Base-by-base conservation (phyloP, 1,284 basidiomycete species). In the Tilletia horrida region DNA sequence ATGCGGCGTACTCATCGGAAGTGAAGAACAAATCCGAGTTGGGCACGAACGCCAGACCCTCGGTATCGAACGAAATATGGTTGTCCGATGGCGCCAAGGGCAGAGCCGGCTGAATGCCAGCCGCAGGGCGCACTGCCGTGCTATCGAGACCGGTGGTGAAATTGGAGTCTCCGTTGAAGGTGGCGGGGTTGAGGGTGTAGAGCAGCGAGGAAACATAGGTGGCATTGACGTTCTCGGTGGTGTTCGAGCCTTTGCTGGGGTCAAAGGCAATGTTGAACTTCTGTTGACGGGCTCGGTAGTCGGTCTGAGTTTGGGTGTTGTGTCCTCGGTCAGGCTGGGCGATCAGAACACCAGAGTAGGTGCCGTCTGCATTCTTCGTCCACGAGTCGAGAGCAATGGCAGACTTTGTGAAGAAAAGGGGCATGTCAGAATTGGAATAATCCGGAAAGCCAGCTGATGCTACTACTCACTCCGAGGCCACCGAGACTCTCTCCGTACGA, bases 1-100 rank as follows among this genome's bases (percentile, higher is more conserved):
- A 88, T 3, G 89, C 88, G 0, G 88, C 88, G 76, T 89, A 90
- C 81, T 90, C 87, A 73, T 89, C 88, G 67, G 86, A 87, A 27
- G 86, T 83, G 86, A 86, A 89, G 64, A 62, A 62, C 52, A 64
- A 48, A 40, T 45, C 71, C 72, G 87, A 88, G 75, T 89, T 88
- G 0, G 81, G 74, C 71, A 87, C 86, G 2, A 86, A 80, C 1
- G 86, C 86, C 2, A 89, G 77, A 2, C 88, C 88, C 74, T 90
- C 88, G 0, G 84, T 82, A 73, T 90, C 89, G 16, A 89, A 72
- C 0, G 84, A 83, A 48, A 90, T 80, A 67, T 85, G 87, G 45
- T 85, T 82, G 70, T 86, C 69, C 6, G 68, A 69, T 83, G 11
- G 76, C 72, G 16, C 69, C 72, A 61, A 84, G 63, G 64, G 81